phyloP scores from a whole-genome alignment of 2,329 filamentous ascomycete species.

The Aspergillus phoenicis region DNA sequence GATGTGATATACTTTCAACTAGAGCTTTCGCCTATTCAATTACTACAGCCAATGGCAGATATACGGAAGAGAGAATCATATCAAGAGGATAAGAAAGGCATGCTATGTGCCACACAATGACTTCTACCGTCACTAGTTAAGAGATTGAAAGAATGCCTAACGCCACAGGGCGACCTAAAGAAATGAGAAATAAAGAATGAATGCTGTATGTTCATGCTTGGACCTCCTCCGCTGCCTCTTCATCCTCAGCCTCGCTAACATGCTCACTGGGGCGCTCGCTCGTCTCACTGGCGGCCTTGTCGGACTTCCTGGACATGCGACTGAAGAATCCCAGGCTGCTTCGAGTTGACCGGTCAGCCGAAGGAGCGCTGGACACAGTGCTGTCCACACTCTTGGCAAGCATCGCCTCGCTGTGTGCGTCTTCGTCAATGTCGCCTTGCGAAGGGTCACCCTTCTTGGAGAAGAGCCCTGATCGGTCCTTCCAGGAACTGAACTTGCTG shows the following conservation, averaged over 20 bases:
- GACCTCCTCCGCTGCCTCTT: constrained; percentile 41
- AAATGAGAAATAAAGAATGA: background rate
- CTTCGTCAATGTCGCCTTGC: constrained; percentile 50
- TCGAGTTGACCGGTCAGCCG: constrained; percentile 46
- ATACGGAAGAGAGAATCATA: background rate
- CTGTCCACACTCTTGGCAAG: constrained; percentile 50
- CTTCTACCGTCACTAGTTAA: constrained; percentile 3
- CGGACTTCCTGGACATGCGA: constrained; percentile 49
- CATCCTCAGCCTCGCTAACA: constrained; percentile 48
- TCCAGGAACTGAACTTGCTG: constrained; percentile 56
- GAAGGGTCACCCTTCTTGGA: constrained; percentile 49
- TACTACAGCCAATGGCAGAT: background rate
- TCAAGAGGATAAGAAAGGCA: background rate
- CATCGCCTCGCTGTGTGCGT: constrained; percentile 41
- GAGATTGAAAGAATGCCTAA: constrained; percentile 1
- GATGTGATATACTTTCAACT: background rate
- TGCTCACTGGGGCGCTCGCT: constrained; percentile 48
- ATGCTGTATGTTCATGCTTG: constrained; percentile 13
- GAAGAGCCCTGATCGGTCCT: constrained; percentile 51
- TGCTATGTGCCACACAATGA: background rate
- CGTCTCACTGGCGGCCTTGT: constrained; percentile 46
- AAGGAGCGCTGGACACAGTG: constrained; percentile 43
- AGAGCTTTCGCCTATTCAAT: background rate
- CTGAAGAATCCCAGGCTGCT: constrained; percentile 52
- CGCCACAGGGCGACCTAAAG: constrained; percentile 1